Conservation (phyloP, 169 alveolate species). For the Cryptosporidium sp. region DNA sequence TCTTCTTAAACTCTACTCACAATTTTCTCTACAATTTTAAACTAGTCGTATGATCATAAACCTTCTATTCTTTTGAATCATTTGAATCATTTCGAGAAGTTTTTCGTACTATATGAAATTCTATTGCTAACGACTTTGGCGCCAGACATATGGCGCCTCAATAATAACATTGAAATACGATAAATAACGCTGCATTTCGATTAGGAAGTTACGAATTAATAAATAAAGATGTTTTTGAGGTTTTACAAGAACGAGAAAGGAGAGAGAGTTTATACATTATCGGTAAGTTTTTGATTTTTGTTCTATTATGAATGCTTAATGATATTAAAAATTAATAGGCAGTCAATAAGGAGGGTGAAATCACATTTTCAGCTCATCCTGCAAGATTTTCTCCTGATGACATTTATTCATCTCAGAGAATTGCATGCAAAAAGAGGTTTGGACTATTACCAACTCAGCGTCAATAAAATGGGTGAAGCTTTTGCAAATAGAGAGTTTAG, state of each 20-base stretch:
- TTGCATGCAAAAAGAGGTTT: slow-evolving; percentile 86
- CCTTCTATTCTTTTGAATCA: too few species aligned
- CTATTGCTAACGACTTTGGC: not conserved
- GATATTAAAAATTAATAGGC: not conserved
- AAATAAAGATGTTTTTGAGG: slow-evolving; percentile 75
- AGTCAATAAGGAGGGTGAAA: slow-evolving; percentile 75
- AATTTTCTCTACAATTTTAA: too few species aligned
- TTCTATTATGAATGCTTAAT: not conserved
- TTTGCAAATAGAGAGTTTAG: not conserved
- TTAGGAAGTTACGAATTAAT: not conserved
- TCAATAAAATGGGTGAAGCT: not conserved
- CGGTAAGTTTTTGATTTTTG: slow-evolving; percentile 61
- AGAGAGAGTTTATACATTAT: slow-evolving; percentile 80
- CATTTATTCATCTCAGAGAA: slow-evolving; percentile 86
- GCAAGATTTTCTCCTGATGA: slow-evolving; percentile 94
- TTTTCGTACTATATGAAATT: too few species aligned
- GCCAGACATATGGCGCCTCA: not conserved
- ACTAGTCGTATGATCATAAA: too few species aligned
- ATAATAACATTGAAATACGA: too few species aligned
- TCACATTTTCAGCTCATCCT: slow-evolving; percentile 93
- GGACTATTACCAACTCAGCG: slow-evolving; percentile 80
- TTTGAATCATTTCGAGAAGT: too few species aligned
- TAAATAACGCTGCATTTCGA: not conserved
- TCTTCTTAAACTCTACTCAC: not conserved
- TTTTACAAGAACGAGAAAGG: slow-evolving; percentile 79